Evolutionary conservation across 306 rosid genomes (phyloP), one percentile per base, ranked within the genome.

Genomic region (Prunus mume): DNA sequence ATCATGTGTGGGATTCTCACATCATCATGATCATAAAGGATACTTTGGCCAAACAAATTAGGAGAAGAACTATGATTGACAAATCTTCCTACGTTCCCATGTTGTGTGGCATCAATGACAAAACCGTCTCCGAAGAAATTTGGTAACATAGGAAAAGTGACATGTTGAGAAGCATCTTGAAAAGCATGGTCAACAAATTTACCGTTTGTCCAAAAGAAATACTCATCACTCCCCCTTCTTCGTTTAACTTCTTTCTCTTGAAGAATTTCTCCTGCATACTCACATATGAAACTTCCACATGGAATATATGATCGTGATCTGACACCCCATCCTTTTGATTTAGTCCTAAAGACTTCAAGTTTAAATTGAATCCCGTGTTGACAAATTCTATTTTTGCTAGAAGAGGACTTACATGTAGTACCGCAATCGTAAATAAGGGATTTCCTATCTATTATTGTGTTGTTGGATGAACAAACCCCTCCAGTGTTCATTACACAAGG

Each of bases 51-150:
- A 78, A 80, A 80, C 49, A 92, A 89, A 88, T 92, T 92, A n/a
- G 97, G 97, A 58, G 89, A 88, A 50, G 90, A 81, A 75, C 97
- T 88, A 41, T 90, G 96, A 79, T 87, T 88, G 52, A 92, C 75
- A 76, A 92, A 92, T 78, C 96, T 90, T 74, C 91, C 97, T 76
- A 92, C 89, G 57, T 90, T 92, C 63, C 90, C 97, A 80, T 60
- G 83, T 78, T 75, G 38, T 1, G 86, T 85, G 1, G 93, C 93
- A 63, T 88, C 90, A 68, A 90, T 86, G 45, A 88, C 88, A 82
- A 85, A 91, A 32, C 38, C 38, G 7, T 32, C 38, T 5, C 7
- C 1, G 38, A 32, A 32, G 38, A 32, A 32, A 32, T 32, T 32
- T 32, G 38, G 38, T 32, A 32, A 32, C 38, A 5, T 32, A 32